These are phyloP conservation scores for Diversispora epigaea DNA, from an alignment of 192 early-diverging fungal genomes.

Conservation along the genomic window DNA sequence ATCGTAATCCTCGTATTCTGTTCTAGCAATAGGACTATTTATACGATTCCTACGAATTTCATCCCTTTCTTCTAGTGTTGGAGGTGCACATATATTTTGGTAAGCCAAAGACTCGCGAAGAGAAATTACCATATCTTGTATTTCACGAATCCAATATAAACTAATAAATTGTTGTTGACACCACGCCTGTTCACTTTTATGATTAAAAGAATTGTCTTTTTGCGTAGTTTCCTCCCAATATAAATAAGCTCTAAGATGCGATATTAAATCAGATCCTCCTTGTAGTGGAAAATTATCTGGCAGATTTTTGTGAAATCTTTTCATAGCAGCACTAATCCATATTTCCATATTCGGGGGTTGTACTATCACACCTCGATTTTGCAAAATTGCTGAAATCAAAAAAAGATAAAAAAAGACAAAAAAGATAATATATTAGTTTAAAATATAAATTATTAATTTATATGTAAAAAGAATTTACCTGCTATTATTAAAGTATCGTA, in stretches of 20 bases:
- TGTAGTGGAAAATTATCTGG: slow-evolving; percentile 19
- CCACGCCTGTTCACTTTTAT: slow-evolving; percentile 26
- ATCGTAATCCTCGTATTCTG: not conserved
- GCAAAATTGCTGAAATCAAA: slow-evolving; percentile 26
- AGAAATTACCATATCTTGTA: slow-evolving; percentile 34
- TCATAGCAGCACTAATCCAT: slow-evolving; percentile 31
- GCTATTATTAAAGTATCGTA: slow-evolving; percentile 34
- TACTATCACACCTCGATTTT: slow-evolving; percentile 35
- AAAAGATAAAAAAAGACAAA: too few relatives aligned
- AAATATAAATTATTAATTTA: not conserved
- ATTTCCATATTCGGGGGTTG: slow-evolving; percentile 31
- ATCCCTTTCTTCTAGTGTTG: slow-evolving; percentile 31
- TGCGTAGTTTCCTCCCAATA: slow-evolving; percentile 36
- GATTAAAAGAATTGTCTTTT: slow-evolving; percentile 23
- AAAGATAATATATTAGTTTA: not conserved
- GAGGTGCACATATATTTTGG: slow-evolving; percentile 16
- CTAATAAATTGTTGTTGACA: slow-evolving; percentile 36
- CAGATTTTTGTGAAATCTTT: slow-evolving; percentile 28
- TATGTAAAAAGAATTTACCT: not conserved
- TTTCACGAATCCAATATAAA: slow-evolving; percentile 39
- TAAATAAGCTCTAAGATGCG: slow-evolving; percentile 36
- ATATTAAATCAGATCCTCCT: slow-evolving; percentile 37
- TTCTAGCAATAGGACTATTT: not conserved
- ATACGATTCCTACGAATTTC: slow-evolving; percentile 33
- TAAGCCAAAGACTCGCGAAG: slow-evolving; percentile 32